Evolutionary conservation across 75 land plant genomes (phyloP), one percentile per base, ranked within the genome.

Genomic region (Selaginella moellendorffii): DNA sequence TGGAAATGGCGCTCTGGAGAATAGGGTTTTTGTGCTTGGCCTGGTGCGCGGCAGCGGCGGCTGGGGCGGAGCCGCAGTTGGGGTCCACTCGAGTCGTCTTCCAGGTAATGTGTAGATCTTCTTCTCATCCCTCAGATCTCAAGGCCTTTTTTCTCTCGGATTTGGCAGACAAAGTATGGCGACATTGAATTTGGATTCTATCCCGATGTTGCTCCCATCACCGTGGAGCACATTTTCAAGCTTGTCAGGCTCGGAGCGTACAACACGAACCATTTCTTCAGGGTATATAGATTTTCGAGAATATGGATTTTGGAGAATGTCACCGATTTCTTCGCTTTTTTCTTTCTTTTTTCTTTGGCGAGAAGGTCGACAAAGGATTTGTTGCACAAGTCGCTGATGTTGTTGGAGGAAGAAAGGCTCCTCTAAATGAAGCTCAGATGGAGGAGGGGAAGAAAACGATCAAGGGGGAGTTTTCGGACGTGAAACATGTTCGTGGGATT

Each of bases 351-450:
- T 26, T 28, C 20, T 42, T 52, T 27, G 24, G 24, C 17, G 1
- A 31, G 2, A 71, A 95, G 99, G 85, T 95, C 26, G 96, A 95
- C 71, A 89, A 71, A 64, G 90, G 96, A 14, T 95, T 95, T 80
- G 99, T 95, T 59, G 99, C 99, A 27, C 99, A 95, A 79, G 99
- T 95, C 42, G 99, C 99, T 21, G 99, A 95, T 82, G 99, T 95
- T 66, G 78, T 71, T 20, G 79, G 84, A 30, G 96, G 96, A 17
- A 84, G 99, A 75, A 71, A 76, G 26, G 99, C 82, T 53, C 88
- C 97, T 2, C 64, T 95, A 81, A 95, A 89, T 73, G 78, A 75
- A 30, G 99, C 81, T 65, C 99, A 95, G 30, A 78, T 76, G 52
- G 26, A 66, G 17, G 97, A 86, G 68, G 99, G 81, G 65, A 85